Evolutionary conservation across 805 yeast genomes (phyloP).

Genomic region (Ogataea trehalophila): DNA sequence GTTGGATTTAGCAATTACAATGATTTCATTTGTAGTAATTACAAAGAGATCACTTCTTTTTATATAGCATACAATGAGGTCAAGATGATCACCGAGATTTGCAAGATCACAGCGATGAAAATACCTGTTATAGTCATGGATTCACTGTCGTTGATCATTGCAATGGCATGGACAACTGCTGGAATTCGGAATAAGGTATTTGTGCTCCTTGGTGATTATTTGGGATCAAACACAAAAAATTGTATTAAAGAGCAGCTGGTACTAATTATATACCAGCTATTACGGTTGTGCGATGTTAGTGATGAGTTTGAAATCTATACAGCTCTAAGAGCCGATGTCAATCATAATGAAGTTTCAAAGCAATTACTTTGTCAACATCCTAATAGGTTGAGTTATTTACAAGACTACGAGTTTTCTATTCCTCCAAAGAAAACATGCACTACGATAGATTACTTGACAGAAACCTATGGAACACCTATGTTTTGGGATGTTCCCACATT

Average conservation of each 20-base stretch:
- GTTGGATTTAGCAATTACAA: constrained; percentile 32
- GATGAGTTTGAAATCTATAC: constrained; percentile 16
- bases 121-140: constrained; percentile 15
- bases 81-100: constrained; percentile 12
- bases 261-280: constrained; percentile 33
- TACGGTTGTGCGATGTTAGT: constrained; percentile 38
- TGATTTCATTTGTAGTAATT: constrained; percentile 32
- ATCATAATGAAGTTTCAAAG: neutral
- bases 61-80: constrained; percentile 26
- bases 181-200: constrained; percentile 26
- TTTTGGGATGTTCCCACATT: constrained; percentile 34
- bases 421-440: constrained; percentile 5
- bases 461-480: constrained; percentile 2
- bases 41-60: constrained; percentile 37
- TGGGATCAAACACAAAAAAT: constrained; percentile 6
- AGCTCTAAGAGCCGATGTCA: constrained; percentile 5
- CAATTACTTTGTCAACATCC: neutral
- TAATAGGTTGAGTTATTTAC: constrained; percentile 5
- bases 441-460: constrained; percentile 7
- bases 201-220: constrained; percentile 7
- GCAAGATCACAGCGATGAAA: constrained; percentile 5
- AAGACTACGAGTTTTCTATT: constrained; percentile 15
- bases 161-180: constrained; percentile 30
- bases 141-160: constrained; percentile 31
- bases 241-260: constrained; percentile 22